Conservation (phyloP, 2,329 filamentous ascomycete genomes). For the Ophiobolus disseminans region DNA sequence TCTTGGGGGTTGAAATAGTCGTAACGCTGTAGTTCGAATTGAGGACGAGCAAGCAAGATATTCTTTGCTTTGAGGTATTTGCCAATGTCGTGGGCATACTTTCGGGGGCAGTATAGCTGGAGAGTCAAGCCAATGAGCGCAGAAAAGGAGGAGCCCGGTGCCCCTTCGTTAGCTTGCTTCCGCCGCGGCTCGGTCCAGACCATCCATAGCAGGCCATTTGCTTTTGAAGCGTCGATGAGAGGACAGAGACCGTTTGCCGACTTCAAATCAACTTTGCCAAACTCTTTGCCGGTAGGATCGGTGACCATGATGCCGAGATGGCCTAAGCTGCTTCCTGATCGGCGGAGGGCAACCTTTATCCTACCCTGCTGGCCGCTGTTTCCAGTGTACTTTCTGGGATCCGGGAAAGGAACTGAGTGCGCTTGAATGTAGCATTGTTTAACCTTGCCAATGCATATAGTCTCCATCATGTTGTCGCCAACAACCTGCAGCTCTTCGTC, state of each 20-base stretch:
- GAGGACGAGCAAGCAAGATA: constrained; percentile 70
- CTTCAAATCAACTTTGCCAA: constrained; percentile 76
- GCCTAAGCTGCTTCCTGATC: constrained; percentile 61
- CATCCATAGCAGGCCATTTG: constrained; percentile 71
- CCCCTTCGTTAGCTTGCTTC: constrained; percentile 66
- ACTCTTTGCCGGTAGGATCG: constrained; percentile 73
- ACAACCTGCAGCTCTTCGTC: constrained; percentile 67
- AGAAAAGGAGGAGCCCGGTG: constrained; percentile 27
- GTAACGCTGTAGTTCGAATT: constrained; percentile 68
- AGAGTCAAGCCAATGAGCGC: constrained; percentile 65
- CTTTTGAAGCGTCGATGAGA: constrained; percentile 70
- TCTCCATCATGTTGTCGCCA: constrained; percentile 68
- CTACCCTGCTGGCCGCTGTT: constrained; percentile 67
- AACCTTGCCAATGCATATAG: constrained; percentile 83
- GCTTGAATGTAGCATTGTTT: constrained; percentile 72
- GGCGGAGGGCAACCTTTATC: constrained; percentile 74
- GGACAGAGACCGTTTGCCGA: constrained; percentile 73
- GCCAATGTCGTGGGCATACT: constrained; percentile 70
- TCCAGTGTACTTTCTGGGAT: constrained; percentile 66
- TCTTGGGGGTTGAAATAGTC: constrained; percentile 79
- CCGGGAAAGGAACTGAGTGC: constrained; percentile 71
- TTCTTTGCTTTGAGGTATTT: constrained; percentile 69
- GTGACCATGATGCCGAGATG: constrained; percentile 76
- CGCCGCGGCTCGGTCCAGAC: constrained; percentile 73
- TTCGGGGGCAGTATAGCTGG: constrained; percentile 79